Conservation (phyloP, 1,139 yeast species). For the Yamadazyma dendronema region DNA sequence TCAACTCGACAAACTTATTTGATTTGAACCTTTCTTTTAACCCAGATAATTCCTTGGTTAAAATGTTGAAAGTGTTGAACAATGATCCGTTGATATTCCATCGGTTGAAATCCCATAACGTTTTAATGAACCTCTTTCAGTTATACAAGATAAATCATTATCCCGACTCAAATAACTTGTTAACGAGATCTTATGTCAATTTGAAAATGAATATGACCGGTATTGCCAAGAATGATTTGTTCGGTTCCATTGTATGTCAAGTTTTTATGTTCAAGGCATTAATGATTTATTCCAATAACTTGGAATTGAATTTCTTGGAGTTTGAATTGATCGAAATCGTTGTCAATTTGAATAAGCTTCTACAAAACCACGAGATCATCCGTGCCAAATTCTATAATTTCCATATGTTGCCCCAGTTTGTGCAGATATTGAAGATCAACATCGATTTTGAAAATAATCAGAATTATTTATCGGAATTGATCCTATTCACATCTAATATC, state of each 20-base stretch:
- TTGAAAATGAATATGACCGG: conserved; percentile 17
- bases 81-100: conserved; percentile 15
- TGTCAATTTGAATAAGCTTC: conserved; percentile 19
- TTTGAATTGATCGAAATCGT: conserved; percentile 24
- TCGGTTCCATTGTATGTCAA: conserved; percentile 19
- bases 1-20: conserved; percentile 15
- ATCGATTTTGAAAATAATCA: conserved; percentile 24
- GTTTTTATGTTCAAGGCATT: conserved; percentile 33
- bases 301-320: conserved; percentile 20
- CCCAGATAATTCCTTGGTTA: conserved; percentile 11
- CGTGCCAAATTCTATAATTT: conserved; percentile 34
- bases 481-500: conserved; percentile 11
- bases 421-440: conserved; percentile 32
- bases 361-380: conserved; percentile 26
- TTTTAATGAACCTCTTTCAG: conserved; percentile 13
- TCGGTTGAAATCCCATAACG: conserved; percentile 18
- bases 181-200: conserved; percentile 13
- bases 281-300: conserved; percentile 24
- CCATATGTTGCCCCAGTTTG: conserved; percentile 34
- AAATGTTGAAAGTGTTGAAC: conserved; percentile 14
- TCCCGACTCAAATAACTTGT: conserved; percentile 18
- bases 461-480: conserved; percentile 13
- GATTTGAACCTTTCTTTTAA: conserved; percentile 11
- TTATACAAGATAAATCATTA: conserved; percentile 18
- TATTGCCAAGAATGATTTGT: conserved; percentile 16